Evolutionary conservation across 441 rosid genomes (phyloP).

Genomic region (Adansonia grandidieri): DNA sequence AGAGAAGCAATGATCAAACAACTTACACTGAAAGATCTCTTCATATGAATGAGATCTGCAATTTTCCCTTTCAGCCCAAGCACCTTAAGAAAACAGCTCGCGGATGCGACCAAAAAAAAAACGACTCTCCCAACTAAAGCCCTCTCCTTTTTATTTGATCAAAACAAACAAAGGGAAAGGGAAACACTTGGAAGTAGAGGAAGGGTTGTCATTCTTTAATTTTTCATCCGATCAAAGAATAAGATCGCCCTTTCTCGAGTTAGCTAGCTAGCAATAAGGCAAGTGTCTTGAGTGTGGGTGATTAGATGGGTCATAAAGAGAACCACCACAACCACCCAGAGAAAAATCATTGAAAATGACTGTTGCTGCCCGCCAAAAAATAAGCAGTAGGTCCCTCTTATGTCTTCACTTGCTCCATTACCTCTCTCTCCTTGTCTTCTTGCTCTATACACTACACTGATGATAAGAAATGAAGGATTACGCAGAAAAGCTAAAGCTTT

Average conservation of each 20-base stretch:
- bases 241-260: conserved; percentile 31
- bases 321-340: conserved; percentile 45
- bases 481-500: conserved; percentile 32
- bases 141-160: conserved; percentile 16
- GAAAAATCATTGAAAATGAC: conserved; percentile 78
- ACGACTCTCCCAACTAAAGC: conserved; percentile 34
- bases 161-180: conserved; percentile 14
- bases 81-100: conserved; percentile 29
- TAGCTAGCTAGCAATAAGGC: conserved; percentile 36
- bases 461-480: conserved; percentile 13
- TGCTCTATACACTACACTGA: conserved; percentile 28
- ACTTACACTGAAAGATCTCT: conserved; percentile 79
- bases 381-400: conserved; percentile 83
- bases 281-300: conserved; percentile 33
- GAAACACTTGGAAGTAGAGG: conserved; percentile 34
- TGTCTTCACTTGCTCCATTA: conserved; percentile 53
- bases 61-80: conserved; percentile 39
- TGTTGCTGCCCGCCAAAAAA: conserved; percentile 72
- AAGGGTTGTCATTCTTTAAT: conserved; percentile 33
- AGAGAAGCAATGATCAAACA: conserved; percentile 26
- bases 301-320: conserved; percentile 63
- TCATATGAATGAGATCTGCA: conserved; percentile 83
- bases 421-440: conserved; percentile 30
- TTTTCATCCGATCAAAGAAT: conserved; percentile 19
- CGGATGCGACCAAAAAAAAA: neutral